Evolutionary conservation across 2,329 filamentous ascomycete species (phyloP).

Genomic region (Tolypocladium tundrense): DNA sequence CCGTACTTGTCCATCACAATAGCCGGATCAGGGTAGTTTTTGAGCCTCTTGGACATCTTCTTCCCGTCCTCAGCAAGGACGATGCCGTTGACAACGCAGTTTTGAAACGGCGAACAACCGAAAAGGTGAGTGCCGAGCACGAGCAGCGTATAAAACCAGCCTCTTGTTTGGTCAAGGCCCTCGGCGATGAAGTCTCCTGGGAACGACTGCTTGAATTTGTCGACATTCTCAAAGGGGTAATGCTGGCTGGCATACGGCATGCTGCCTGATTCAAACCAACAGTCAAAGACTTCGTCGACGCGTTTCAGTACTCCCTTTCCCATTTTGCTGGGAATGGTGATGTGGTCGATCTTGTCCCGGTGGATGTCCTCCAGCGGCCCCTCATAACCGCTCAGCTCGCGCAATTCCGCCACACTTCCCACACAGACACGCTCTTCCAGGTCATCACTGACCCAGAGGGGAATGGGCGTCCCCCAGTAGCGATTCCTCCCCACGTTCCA

Average conservation of each 20-base stretch:
- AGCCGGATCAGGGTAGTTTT: conserved; percentile 87
- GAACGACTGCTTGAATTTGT: conserved; percentile 70
- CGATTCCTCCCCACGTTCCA: conserved; percentile 93
- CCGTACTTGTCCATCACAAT: conserved; percentile 81
- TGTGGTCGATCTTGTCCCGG: conserved; percentile 84
- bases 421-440: conserved; percentile 77
- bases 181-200: conserved; percentile 93
- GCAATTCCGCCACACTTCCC: conserved; percentile 76
- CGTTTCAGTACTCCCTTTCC: conserved; percentile 76
- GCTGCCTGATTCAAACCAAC: conserved; percentile 92
- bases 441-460: conserved; percentile 86
- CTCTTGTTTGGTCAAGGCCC: conserved; percentile 84
- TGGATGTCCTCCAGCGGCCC: conserved; percentile 81
- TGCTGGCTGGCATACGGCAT: conserved; percentile 92
- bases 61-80: conserved; percentile 91
- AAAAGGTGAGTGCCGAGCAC: conserved; percentile 85
- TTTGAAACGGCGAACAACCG: conserved; percentile 77
- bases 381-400: conserved; percentile 73
- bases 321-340: conserved; percentile 84
- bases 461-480: conserved; percentile 92
- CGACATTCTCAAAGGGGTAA: conserved; percentile 84
- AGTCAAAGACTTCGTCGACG: conserved; percentile 86
- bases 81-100: conserved; percentile 93
- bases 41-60: conserved; percentile 96
- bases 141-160: conserved; percentile 92